phyloP scores from a whole-genome alignment of 179 eudicot genomes.

The Beta corolliflora region DNA sequence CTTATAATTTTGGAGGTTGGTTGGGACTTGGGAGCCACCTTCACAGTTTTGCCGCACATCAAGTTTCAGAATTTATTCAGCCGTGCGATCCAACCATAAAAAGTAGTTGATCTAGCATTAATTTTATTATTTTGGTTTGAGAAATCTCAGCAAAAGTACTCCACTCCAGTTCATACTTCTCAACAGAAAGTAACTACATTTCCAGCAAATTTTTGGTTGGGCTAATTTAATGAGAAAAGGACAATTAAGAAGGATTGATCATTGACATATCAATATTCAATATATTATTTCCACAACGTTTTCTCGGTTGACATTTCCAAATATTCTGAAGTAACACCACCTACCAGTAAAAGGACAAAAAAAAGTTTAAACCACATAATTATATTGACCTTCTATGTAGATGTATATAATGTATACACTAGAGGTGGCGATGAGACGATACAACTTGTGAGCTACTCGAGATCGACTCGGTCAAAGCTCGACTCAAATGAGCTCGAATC shows the following conservation, averaged over 20 bases:
- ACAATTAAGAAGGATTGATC: not conserved
- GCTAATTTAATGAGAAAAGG: not conserved
- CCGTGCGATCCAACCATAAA: conserved; percentile 13
- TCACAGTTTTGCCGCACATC: not conserved
- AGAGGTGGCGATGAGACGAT: too few species aligned
- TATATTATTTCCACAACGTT: not conserved
- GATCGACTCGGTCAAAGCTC: too few species aligned
- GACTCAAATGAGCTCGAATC: too few species aligned
- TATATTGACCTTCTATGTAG: too few species aligned
- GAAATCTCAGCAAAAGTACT: not conserved
- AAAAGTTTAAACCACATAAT: too few species aligned
- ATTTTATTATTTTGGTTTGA: not conserved
- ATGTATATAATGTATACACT: too few species aligned
- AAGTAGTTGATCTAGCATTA: conserved; percentile 5
- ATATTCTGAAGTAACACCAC: too few species aligned
- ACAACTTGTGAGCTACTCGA: too few species aligned
- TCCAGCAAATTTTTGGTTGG: conserved; percentile 5
- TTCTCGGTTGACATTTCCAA: too few species aligned
- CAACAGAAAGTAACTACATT: not conserved
- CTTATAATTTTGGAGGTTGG: not conserved
- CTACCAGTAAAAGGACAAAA: too few species aligned
- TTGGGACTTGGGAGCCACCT: conserved; percentile 6
- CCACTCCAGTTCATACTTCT: conserved; percentile 6
- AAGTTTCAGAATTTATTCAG: conserved; percentile 1
- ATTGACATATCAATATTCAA: not conserved